Evolutionary conservation across 768 basidiomycete species (phyloP).

Genomic region (Tulasnella sp.): DNA sequence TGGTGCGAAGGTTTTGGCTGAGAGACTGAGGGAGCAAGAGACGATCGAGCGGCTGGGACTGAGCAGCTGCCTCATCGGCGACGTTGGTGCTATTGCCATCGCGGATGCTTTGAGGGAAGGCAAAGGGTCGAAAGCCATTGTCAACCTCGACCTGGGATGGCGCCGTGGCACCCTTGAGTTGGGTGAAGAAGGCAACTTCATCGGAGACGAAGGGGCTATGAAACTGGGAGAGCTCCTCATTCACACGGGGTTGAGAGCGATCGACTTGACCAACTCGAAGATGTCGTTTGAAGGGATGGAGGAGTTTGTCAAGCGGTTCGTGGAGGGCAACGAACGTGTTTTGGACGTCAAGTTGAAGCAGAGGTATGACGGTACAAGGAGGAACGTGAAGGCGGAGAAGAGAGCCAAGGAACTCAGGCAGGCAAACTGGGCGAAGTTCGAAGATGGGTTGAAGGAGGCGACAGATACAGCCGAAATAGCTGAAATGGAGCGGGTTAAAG

Average conservation of each 20-base stretch:
- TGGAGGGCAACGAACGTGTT: constrained; percentile 7
- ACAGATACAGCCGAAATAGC: background rate
- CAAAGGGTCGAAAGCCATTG: background rate
- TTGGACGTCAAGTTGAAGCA: constrained; percentile 13
- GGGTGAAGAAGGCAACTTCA: constrained; percentile 19
- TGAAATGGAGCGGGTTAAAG: constrained; percentile 14
- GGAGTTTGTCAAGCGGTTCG: constrained; percentile 6
- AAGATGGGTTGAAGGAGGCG: background rate
- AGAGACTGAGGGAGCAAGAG: constrained; percentile 10
- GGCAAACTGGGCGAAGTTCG: background rate
- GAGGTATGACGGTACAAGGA: background rate
- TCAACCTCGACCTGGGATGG: constrained; percentile 19
- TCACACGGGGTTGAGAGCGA: background rate
- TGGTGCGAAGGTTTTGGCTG: constrained; percentile 11
- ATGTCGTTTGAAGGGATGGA: constrained; percentile 11
- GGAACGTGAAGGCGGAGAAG: constrained; percentile 20
- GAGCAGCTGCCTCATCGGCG: constrained; percentile 17
- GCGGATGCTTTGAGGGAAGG: constrained; percentile 16
- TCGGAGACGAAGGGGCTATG: constrained; percentile 16
- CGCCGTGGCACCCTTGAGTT: constrained; percentile 20
- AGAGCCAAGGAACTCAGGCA: constrained; percentile 13
- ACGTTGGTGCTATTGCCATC: constrained; percentile 20
- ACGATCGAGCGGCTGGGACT: constrained; percentile 19
- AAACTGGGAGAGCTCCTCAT: constrained; percentile 13
- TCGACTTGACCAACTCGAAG: constrained; percentile 14